Percentiles rank a stretch among this genome's conserved stretches.
phyloP scores from a whole-genome alignment of 139 green algal species.

The Pleodorina starrii region DNA sequence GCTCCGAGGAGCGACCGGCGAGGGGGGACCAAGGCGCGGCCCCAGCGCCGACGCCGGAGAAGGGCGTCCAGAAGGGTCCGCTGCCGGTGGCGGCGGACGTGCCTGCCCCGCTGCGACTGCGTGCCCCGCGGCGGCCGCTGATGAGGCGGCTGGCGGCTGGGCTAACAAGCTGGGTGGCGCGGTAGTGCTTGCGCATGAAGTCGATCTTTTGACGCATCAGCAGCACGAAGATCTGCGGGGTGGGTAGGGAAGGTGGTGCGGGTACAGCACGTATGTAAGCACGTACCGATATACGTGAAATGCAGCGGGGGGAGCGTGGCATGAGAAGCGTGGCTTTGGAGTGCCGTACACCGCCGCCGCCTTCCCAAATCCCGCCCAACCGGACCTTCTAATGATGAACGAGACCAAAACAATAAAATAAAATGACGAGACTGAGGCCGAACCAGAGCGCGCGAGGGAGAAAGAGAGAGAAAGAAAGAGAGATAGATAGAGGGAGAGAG shows the following conservation, averaged over 20 bases:
- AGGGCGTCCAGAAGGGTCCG: not conserved
- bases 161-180: not conserved
- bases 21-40: not conserved
- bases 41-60: not conserved
- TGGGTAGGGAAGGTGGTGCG: too few species aligned
- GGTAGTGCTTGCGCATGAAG: not conserved
- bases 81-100: too few species aligned
- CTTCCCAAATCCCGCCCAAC: too few species aligned
- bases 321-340: too few species aligned
- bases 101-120: not conserved
- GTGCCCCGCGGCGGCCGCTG: not conserved
- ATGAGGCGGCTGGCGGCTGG: not conserved
- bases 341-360: too few species aligned
- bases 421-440: too few species aligned
- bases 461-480: not conserved
- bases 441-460: not conserved
- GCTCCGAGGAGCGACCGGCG: not conserved
- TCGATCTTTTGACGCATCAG: conserved; percentile 49
- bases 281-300: too few species aligned
- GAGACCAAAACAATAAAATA: too few species aligned
- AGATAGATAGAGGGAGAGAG: not conserved
- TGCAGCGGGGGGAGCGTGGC: too few species aligned
- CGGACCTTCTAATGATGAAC: too few species aligned
- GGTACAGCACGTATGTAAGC: too few species aligned
- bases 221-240: conserved; percentile 30